Evolutionary conservation across 1,284 basidiomycete genomes (phyloP), one percentile per base, ranked within the genome.

Genomic region (Hypsizygus ulmarius): DNA sequence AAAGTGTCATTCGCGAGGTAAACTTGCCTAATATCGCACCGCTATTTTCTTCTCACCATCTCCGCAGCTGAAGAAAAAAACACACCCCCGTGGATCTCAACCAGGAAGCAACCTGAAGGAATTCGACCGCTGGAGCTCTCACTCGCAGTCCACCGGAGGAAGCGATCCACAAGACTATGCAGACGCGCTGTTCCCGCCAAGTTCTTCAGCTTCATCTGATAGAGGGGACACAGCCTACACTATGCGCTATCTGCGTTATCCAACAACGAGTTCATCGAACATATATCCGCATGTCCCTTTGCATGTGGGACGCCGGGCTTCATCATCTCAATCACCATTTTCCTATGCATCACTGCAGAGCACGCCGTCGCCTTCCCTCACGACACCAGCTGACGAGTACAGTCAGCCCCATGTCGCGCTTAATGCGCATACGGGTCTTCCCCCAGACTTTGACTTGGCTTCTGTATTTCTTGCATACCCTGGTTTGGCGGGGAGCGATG

Each of bases 1-100:
- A 93, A 64, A 83, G 85, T 46, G 86, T 92, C 27, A 86, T 92
- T 49, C 80, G 89, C 33, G 87, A 91, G 72, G 84, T 82, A 61
- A 51, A 63, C 43, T 14, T 18, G 39, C 29, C 10, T 21, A 40
- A 12, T 12, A 29, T 39, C 27, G 28, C 10, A 25, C 8, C 15
- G n/a, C 21, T 43, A 10, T 25, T 51, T n/a, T 18, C 42, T 49
- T 38, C 40, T 52, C 45, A 49, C 9, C 30, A 28, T 41, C 39
- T 30, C 48, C 19, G 29, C 43, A 79, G 75, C 62, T 87, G 49
- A 87, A 86, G 66, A 82, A 86, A 53, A 87, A 86, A 58, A 84
- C 84, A 7, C 80, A 84, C 59, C 84, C 84, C 18, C 77, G 81
- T 25, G 84, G 82, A 82, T 67, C 67, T 9, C 75, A 76, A 54